Conservation (phyloP, 331 rosid species). For the Malus hybrid region DNA sequence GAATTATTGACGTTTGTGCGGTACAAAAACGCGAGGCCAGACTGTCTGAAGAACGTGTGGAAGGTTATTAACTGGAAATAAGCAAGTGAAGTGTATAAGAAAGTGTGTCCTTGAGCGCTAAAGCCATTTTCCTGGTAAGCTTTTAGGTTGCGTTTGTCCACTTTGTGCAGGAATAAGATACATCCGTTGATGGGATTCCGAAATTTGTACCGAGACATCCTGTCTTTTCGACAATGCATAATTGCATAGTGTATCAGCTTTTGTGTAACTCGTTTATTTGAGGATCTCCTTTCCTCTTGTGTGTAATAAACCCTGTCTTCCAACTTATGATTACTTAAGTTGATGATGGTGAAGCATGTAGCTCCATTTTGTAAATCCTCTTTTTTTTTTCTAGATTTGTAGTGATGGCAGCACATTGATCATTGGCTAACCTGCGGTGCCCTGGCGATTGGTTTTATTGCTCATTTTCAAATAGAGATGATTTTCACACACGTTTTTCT, state of each 20-base stretch:
- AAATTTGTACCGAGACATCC: neutral
- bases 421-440: too few relatives aligned
- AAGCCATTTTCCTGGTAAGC: neutral
- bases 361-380: neutral
- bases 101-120: conserved; percentile 2
- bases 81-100: conserved; percentile 23
- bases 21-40: conserved; percentile 30
- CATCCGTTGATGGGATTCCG: neutral
- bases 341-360: neutral
- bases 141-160: neutral
- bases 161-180: conserved; percentile 1
- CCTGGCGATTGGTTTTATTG: too few relatives aligned
- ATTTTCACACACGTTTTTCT: too few relatives aligned
- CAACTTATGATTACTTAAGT: neutral
- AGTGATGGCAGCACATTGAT: too few relatives aligned
- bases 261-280: neutral
- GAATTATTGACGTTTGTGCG: conserved; percentile 1
- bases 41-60: conserved; percentile 33
- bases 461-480: too few relatives aligned
- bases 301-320: neutral
- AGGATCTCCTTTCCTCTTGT: neutral
- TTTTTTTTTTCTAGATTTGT: too few relatives aligned
- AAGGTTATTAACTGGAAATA: conserved; percentile 34
- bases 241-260: neutral
- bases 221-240: neutral